Evolutionary conservation across 768 basidiomycete species (phyloP).

Genomic region (Boletus rufocinnamomeus): DNA sequence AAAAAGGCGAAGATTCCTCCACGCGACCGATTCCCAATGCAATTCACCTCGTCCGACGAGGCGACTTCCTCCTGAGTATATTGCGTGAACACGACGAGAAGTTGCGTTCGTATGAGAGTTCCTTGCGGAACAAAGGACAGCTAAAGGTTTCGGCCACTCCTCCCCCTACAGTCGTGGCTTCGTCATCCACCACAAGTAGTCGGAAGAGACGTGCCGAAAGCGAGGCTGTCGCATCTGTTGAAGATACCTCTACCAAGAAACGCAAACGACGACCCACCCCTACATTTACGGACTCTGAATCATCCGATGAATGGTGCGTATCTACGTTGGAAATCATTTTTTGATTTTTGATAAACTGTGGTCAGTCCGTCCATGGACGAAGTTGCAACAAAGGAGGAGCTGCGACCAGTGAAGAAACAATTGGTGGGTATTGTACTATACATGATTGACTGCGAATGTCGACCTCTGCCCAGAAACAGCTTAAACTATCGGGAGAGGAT

Average conservation of each 20-base stretch:
- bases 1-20: slow-evolving; percentile 85
- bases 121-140: slow-evolving; percentile 68
- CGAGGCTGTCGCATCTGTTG: slow-evolving; percentile 80
- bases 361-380: slow-evolving; percentile 94
- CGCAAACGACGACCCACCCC: slow-evolving; percentile 94
- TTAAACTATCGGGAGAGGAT: slow-evolving; percentile 91
- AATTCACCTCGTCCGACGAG: slow-evolving; percentile 95
- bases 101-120: slow-evolving; percentile 84
- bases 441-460: not conserved
- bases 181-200: slow-evolving; percentile 58
- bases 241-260: slow-evolving; percentile 66
- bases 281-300: slow-evolving; percentile 93
- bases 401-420: slow-evolving; percentile 96
- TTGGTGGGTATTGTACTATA: slow-evolving; percentile 53
- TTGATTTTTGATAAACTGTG: slow-evolving; percentile 9
- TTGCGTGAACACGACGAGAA: slow-evolving; percentile 89
- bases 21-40: slow-evolving; percentile 93
- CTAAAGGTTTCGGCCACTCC: slow-evolving; percentile 75
- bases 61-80: slow-evolving; percentile 87
- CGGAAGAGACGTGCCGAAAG: slow-evolving; percentile 82
- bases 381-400: slow-evolving; percentile 85
- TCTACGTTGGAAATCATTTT: not conserved
- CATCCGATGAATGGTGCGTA: slow-evolving; percentile 86
- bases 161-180: slow-evolving; percentile 68
- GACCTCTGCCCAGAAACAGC: slow-evolving; percentile 71